phyloP scores from a whole-genome alignment of 108 stramenopile genomes.

The Nitzschia sp. region DNA sequence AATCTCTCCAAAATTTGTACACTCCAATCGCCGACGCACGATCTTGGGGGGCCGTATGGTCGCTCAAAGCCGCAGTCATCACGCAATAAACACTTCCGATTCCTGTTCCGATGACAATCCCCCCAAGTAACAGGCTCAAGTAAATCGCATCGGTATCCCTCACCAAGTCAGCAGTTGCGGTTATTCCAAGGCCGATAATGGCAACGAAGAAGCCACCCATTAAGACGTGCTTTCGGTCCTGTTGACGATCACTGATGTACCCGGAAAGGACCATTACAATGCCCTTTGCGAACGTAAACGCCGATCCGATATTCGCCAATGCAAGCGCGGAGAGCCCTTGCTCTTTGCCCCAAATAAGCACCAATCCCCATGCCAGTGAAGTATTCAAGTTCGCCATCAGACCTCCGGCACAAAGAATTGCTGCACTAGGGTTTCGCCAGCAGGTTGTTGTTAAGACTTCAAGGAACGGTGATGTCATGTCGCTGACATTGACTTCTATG shows the following conservation, averaged over 20 bases:
- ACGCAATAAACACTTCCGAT: conserved; percentile 32
- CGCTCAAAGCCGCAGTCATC: conserved; percentile 25
- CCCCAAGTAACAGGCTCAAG: conserved; percentile 11
- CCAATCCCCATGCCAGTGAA: conserved; percentile 30
- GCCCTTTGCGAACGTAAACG: conserved; percentile 24
- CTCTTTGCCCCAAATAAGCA: conserved; percentile 24
- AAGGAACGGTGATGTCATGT: conserved; percentile 2
- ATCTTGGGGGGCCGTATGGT: conserved; percentile 24
- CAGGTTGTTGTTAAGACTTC: conserved; percentile 9
- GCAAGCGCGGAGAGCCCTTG: conserved; percentile 2
- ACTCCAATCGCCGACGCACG: conserved; percentile 27
- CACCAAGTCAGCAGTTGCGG: conserved; percentile 8
- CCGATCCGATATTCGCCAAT: conserved; percentile 24
- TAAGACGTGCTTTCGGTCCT: conserved; percentile 13
- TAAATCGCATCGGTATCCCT: background rate
- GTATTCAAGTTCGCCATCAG: conserved; percentile 20
- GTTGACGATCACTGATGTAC: conserved; percentile 5
- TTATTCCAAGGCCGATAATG: conserved; percentile 13
- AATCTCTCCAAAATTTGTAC: conserved; percentile 29
- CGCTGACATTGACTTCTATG: background rate
- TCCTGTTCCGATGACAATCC: conserved; percentile 22
- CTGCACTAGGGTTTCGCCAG: conserved; percentile 24
- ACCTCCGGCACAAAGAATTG: conserved; percentile 13
- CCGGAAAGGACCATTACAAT: conserved; percentile 18
- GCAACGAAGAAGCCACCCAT: conserved; percentile 8